phyloP scores from a whole-genome alignment of 1,284 basidiomycete species.

The Puccinia horiana region DNA sequence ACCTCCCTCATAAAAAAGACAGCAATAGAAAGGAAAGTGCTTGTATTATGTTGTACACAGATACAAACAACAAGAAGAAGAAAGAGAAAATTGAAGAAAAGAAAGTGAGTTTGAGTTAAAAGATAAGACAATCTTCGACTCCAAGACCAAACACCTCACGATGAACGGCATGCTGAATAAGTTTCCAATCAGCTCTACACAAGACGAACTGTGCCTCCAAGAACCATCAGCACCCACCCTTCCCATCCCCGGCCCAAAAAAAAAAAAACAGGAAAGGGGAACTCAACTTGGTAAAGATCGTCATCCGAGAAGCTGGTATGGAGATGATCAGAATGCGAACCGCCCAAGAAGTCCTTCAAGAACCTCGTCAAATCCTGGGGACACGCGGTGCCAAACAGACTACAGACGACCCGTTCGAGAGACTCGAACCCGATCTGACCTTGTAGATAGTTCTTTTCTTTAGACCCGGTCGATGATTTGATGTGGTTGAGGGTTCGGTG shows the following conservation, averaged over 20 bases:
- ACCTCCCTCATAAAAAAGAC: too few relatives aligned
- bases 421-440: slow-evolving; percentile 64
- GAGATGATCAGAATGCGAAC: slow-evolving; percentile 66
- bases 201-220: slow-evolving; percentile 49
- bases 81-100: too few relatives aligned
- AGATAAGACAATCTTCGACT: slow-evolving; percentile 78
- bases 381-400: slow-evolving; percentile 74
- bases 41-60: too few relatives aligned
- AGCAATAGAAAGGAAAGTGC: too few relatives aligned
- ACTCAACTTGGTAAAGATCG: slow-evolving; percentile 61
- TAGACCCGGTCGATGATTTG: slow-evolving; percentile 82
- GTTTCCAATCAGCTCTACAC: slow-evolving; percentile 89
- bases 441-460: slow-evolving; percentile 59
- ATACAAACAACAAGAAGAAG: too few relatives aligned
- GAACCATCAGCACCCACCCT: slow-evolving; percentile 57
- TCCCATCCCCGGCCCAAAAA: background rate
- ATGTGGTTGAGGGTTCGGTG: background rate
- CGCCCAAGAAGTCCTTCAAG: slow-evolving; percentile 69
- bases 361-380: slow-evolving; percentile 87
- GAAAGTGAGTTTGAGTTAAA: slow-evolving; percentile 53
- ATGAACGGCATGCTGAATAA: slow-evolving; percentile 90
- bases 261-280: slow-evolving; percentile 12
- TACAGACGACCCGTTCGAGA: slow-evolving; percentile 91
- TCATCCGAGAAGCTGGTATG: slow-evolving; percentile 83
- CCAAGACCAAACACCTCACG: slow-evolving; percentile 89